Base-by-base conservation (phyloP, 1,139 yeast genomes). In the Yamadazyma buinensis region DNA sequence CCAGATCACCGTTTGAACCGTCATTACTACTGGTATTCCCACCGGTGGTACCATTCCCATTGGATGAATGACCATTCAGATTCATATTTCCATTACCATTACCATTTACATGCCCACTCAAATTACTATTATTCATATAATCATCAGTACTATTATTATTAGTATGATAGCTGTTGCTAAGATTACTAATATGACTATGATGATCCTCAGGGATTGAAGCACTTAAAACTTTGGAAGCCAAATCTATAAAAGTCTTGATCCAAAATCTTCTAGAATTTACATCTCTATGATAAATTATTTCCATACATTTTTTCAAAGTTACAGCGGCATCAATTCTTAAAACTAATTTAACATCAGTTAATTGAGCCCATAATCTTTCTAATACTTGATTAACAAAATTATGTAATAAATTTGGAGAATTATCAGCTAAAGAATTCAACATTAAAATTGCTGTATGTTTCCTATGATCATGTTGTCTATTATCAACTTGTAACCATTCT, bases 361-460 rank as follows among this genome's bases (percentile, higher is more conserved):
- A 62, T 0, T 95, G 95, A 26, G 80, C 71, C 97, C 97, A 90
- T 15, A 92, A 76, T 46, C 84, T 81, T 36, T 85, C 88, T 41
- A 90, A 65, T 10, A 90, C 81, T 32, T 84, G 84, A 40, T 83
- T 80, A 19, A 87, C 83, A 54, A 84, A 86, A 15, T 82, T 77
- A 53, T 84, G 84, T 34, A 92, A 65, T 34, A 88, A 66, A 10
- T 95, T 85, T 2, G 97, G 96, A 3, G 95, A 84, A 52, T 87
- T 85, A 38, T 79, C 79, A 0, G 97, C 95, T 43, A 92, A 72
- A 1, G 97, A 84, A 11, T 84, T 77, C 30, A 92, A 75, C 38
- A 88, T 82, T 36, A 92, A 67, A 14, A 92, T 82, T 1, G 97
- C 95, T 0, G 97, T 96, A 56, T 88, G 96, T 43, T 95, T 75